Base-by-base conservation (phyloP, 2,329 filamentous ascomycete species). In the Hypoxylon sp. region DNA sequence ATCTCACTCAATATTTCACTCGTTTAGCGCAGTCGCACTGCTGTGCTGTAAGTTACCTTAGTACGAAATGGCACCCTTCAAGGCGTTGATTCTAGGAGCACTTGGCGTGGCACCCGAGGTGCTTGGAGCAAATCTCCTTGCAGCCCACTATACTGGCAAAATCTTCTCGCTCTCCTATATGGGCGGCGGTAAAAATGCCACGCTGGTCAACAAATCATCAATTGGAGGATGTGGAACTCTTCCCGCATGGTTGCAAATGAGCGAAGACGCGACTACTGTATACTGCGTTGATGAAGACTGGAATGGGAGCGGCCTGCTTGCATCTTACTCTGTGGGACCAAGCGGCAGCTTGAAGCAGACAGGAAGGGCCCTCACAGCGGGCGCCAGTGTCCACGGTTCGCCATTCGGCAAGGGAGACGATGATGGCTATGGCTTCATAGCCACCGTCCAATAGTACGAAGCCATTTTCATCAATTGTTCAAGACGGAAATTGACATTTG, bases 391-490 rank as follows among this genome's bases (percentile, higher is more conserved):
- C 3, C 78, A 83, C 63, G 81, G 80, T 39, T 73, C 74, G 0
- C 69, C 82, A 4, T 84, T 79, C 37, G 81, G 79, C 2, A 77
- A 78, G 3, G 81, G 79, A 1, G 77, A 77, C 1, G 43, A 68
- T 3, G 73, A 80, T 55, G 80, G 80, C 11, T 75, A 75, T 50
- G 70, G 78, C 3, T 84, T 81, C 71, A 76, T 83, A 55, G 81
- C 81, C 1, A 77, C 79, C 3, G 78, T 81, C 2, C 76, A 82
- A 70, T 84, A 83, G 82, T 83, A 75, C 66, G 78, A 68, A n/a
- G 39, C 14, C 14, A 37, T 56, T 9, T 61, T 43, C 14, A 5
- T 23, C 14, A 9, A 19, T 52, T 9, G 12, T 8, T 21, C 8
- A 8, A 7, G 1, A 32, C 9, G 3, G 23, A 16, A 45, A 37